phyloP scores from a whole-genome alignment of 306 rosid species.

The Spatholobus suberectus region DNA sequence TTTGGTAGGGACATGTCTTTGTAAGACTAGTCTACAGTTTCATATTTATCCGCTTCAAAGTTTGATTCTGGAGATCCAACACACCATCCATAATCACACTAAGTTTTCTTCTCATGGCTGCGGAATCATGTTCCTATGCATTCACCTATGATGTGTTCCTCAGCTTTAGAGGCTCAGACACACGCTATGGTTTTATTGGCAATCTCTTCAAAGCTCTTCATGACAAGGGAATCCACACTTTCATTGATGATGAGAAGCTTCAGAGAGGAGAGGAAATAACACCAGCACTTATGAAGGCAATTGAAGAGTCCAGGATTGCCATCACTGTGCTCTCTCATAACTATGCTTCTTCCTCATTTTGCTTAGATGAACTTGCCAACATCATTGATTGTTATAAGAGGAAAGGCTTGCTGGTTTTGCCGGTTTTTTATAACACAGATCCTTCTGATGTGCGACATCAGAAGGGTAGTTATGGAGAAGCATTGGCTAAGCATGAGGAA shows the following conservation, averaged over 20 bases:
- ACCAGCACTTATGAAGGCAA: background rate
- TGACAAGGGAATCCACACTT: background rate
- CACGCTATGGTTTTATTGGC: slow-evolving; percentile 4
- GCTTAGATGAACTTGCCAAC: background rate
- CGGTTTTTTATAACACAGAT: background rate
- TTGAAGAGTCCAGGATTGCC: background rate
- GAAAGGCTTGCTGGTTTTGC: background rate
- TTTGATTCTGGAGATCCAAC: background rate
- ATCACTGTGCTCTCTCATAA: slow-evolving; percentile 14
- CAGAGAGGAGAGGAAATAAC: background rate
- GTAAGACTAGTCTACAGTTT: background rate
- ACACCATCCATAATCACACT: background rate
- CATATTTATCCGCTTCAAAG: background rate
- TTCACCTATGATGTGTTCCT: slow-evolving; percentile 10
- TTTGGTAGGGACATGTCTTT: background rate
- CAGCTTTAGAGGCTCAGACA: background rate
- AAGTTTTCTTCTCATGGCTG: background rate
- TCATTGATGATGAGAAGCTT: slow-evolving; percentile 16
- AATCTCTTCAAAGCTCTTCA: background rate
- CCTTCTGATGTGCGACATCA: slow-evolving; percentile 1
- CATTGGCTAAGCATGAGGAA: background rate
- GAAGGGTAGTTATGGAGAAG: background rate
- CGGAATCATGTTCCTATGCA: background rate
- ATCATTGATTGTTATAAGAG: background rate
- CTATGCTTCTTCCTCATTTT: slow-evolving; percentile 6